Evolutionary conservation across 1,284 basidiomycete species (phyloP).

Genomic region (Psilocybe mexicana): DNA sequence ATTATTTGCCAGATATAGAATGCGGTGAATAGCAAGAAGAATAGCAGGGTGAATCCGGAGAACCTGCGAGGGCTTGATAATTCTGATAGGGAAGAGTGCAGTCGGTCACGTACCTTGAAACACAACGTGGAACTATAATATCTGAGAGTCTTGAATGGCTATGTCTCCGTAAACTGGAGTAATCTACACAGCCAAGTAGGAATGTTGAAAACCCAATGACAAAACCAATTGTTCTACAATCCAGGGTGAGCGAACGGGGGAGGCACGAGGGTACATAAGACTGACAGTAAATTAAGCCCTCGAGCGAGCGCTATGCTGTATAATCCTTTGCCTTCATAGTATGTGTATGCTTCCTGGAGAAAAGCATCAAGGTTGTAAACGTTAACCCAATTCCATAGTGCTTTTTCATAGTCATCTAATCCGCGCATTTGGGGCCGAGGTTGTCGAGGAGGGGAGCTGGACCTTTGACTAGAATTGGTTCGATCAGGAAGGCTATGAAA

Average conservation of each 20-base stretch:
- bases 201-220: slow-evolving; percentile 98
- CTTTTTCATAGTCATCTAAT: slow-evolving; percentile 83
- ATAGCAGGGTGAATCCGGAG: slow-evolving; percentile 79
- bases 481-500: slow-evolving; percentile 23
- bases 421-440: slow-evolving; percentile 59
- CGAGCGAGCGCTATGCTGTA: slow-evolving; percentile 90
- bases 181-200: slow-evolving; percentile 93
- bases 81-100: neutral
- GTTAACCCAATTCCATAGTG: slow-evolving; percentile 99
- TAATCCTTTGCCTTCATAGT: slow-evolving; percentile 95
- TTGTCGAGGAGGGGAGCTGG: slow-evolving; percentile 29
- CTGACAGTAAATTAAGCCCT: slow-evolving; percentile 90
- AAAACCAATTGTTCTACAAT: slow-evolving; percentile 87
- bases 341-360: slow-evolving; percentile 92
- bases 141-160: slow-evolving; percentile 70
- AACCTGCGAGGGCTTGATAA: slow-evolving; percentile 50
- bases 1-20: slow-evolving; percentile 82
- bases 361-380: slow-evolving; percentile 96
- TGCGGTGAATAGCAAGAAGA: slow-evolving; percentile 77
- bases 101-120: slow-evolving; percentile 58
- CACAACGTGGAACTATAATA: slow-evolving; percentile 78
- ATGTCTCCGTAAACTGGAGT: slow-evolving; percentile 71
- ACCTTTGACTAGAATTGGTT: slow-evolving; percentile 13
- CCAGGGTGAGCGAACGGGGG: slow-evolving; percentile 20
- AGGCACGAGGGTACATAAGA: slow-evolving; percentile 27